Evolutionary conservation across 345 rosid species (phyloP).

Genomic region (rapeseed (Brassica napus)): DNA sequence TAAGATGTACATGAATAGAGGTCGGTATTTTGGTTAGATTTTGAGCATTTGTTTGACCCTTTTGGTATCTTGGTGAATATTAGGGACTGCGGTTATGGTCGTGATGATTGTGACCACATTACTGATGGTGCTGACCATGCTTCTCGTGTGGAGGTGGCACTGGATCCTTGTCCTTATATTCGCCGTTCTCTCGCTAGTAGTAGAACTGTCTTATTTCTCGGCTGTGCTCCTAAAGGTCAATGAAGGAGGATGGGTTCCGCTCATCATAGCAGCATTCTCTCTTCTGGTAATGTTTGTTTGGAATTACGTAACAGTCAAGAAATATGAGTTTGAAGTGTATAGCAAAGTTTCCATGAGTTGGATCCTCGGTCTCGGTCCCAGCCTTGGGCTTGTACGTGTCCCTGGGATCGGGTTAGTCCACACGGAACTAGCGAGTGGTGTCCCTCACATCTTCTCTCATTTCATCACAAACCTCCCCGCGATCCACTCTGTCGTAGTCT

Average conservation of each 20-base stretch:
- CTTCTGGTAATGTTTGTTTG: constrained; percentile 66
- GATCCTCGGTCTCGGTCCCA: constrained; percentile 88
- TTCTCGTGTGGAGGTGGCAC: constrained; percentile 81
- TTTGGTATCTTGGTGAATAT: constrained; percentile 10
- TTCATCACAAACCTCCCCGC: constrained; percentile 84
- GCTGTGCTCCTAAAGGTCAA: constrained; percentile 69
- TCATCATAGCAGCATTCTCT: constrained; percentile 63
- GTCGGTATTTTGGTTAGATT: neutral
- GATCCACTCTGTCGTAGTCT: constrained; percentile 72
- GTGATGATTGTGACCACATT: constrained; percentile 81
- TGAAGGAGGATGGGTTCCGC: constrained; percentile 89
- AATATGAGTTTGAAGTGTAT: constrained; percentile 78
- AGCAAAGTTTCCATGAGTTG: constrained; percentile 82
- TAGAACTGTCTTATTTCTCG: constrained; percentile 66
- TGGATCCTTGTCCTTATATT: constrained; percentile 67
- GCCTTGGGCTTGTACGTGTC: constrained; percentile 85
- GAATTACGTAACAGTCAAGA: constrained; percentile 75
- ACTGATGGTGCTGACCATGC: constrained; percentile 67
- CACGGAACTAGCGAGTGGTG: constrained; percentile 80
- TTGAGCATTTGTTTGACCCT: constrained; percentile 1
- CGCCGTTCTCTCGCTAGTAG: constrained; percentile 51
- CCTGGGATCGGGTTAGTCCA: constrained; percentile 83
- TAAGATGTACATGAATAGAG: neutral
- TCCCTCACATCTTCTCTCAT: constrained; percentile 85
- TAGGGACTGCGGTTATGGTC: constrained; percentile 75